phyloP scores from a whole-genome alignment of 208 protist genomes.

The Trypanosoma scelopori region DNA sequence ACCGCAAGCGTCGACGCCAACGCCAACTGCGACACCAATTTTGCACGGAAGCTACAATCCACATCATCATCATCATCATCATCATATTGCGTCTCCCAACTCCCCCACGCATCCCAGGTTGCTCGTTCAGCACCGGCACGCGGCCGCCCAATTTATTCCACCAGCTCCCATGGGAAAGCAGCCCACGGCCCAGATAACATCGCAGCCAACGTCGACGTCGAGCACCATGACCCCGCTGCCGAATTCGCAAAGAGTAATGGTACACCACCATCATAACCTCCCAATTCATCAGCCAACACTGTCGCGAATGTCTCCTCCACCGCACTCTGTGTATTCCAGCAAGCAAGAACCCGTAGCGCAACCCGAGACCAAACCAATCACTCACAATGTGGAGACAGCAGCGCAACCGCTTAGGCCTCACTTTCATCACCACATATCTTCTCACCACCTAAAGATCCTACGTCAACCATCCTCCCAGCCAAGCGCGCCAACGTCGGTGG shows the following conservation, averaged over 20 bases:
- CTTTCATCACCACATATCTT: conserved; percentile 26
- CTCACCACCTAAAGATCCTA: conserved; percentile 9
- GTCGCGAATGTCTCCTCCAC: conserved; percentile 6
- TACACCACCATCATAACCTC: conserved; percentile 30
- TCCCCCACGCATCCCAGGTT: conserved; percentile 15
- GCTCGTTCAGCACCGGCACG: conserved; percentile 19
- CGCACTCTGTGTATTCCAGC: not conserved
- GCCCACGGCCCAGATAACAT: conserved; percentile 6
- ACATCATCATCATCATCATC: conserved; percentile 16
- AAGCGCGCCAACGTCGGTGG: conserved; percentile 20
- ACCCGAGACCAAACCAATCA: conserved; percentile 13
- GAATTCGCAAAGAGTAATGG: conserved; percentile 10
- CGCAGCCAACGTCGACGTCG: not conserved
- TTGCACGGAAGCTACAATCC: not conserved
- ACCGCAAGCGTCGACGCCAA: conserved; percentile 10
- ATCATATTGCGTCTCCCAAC: conserved; percentile 17
- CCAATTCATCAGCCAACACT: conserved; percentile 10
- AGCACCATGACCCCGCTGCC: not conserved
- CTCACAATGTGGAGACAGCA: conserved; percentile 19
- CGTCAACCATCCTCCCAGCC: conserved; percentile 2
- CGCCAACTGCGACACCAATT: not conserved
- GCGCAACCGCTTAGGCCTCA: conserved; percentile 18
- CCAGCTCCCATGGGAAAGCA: conserved; percentile 19
- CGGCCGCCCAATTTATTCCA: conserved; percentile 6
- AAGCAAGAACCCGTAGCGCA: conserved; percentile 18